Percentiles rank a stretch among this genome's conserved stretches.
phyloP scores from a whole-genome alignment of 768 basidiomycete species.

The Pholiota conissans region DNA sequence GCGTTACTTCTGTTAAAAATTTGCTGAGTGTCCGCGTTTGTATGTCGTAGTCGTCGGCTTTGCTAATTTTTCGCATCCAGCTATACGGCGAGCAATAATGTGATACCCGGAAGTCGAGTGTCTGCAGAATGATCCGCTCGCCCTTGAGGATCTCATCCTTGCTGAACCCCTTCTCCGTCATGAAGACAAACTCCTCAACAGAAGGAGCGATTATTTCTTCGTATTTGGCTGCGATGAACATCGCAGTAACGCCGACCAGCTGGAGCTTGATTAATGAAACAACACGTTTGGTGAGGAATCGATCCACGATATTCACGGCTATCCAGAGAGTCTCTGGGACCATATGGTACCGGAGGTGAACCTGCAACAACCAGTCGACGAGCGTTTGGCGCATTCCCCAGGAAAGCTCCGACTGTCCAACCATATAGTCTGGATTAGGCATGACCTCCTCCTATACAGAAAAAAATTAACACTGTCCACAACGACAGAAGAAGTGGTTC shows the following conservation, averaged over 20 bases:
- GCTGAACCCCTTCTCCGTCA: conserved; percentile 94
- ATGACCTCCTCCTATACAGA: conserved; percentile 70
- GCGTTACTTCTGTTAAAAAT: conserved; percentile 94
- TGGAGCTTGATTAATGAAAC: conserved; percentile 90
- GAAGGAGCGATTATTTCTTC: conserved; percentile 98
- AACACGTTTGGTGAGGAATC: conserved; percentile 85
- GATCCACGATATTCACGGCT: conserved; percentile 94
- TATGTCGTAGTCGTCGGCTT: conserved; percentile 97
- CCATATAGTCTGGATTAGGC: conserved; percentile 94
- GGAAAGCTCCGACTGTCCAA: conserved; percentile 85
- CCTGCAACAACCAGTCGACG: conserved; percentile 97
- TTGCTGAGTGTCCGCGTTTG: conserved; percentile 97
- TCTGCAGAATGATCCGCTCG: conserved; percentile 94
- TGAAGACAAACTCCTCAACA: conserved; percentile 97
- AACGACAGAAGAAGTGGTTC: neutral
- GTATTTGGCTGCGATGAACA: conserved; percentile 99
- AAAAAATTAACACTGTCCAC: conserved; percentile 17
- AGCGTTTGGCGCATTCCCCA: conserved; percentile 97
- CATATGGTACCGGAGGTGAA: conserved; percentile 98
- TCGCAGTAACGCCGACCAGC: conserved; percentile 96
- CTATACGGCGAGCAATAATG: conserved; percentile 99
- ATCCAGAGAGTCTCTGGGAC: conserved; percentile 99
- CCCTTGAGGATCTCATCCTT: conserved; percentile 98
- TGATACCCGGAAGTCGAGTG: conserved; percentile 92
- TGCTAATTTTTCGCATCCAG: conserved; percentile 98